These are phyloP conservation scores for Xylaria flabelliformis DNA, from an alignment of 495 filamentous ascomycete genomes.

Conservation along the genomic window DNA sequence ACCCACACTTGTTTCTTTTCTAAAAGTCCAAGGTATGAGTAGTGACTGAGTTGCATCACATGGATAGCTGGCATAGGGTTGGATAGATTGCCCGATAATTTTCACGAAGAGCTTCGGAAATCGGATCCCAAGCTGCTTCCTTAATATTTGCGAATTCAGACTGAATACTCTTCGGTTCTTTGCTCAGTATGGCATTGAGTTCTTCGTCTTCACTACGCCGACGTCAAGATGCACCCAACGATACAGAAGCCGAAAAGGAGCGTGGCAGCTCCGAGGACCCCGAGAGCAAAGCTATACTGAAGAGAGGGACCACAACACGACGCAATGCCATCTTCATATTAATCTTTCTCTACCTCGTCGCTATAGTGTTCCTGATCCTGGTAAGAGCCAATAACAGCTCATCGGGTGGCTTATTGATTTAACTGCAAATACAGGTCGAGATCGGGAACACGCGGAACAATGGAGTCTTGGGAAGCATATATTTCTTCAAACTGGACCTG, in stretches of 20 bases:
- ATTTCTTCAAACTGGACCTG: constrained; percentile 85
- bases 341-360: constrained; percentile 72
- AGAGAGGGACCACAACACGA: constrained; percentile 63
- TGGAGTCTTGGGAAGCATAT: constrained; percentile 68
- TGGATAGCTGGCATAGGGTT: neutral
- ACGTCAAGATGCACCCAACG: constrained; percentile 17
- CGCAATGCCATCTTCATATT: constrained; percentile 63
- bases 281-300: constrained; percentile 40
- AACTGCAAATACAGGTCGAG: constrained; percentile 53
- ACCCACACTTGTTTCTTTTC: constrained; percentile 9
- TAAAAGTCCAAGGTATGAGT: constrained; percentile 6
- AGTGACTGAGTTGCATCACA: neutral
- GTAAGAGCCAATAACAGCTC: constrained; percentile 43
- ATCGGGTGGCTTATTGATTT: neutral
- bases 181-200: constrained; percentile 9
- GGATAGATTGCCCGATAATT: neutral
- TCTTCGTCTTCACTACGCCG: constrained; percentile 2
- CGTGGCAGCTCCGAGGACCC: constrained; percentile 20
- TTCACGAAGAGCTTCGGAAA: neutral
- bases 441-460: constrained; percentile 71
- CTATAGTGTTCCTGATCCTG: constrained; percentile 77
- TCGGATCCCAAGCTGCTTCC: neutral
- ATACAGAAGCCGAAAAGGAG: constrained; percentile 32
- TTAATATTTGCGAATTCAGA: neutral
- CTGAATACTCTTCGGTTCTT: neutral